Evolutionary conservation across 2,329 filamentous ascomycete genomes (phyloP).

Genomic region (Exophiala aquamarina): DNA sequence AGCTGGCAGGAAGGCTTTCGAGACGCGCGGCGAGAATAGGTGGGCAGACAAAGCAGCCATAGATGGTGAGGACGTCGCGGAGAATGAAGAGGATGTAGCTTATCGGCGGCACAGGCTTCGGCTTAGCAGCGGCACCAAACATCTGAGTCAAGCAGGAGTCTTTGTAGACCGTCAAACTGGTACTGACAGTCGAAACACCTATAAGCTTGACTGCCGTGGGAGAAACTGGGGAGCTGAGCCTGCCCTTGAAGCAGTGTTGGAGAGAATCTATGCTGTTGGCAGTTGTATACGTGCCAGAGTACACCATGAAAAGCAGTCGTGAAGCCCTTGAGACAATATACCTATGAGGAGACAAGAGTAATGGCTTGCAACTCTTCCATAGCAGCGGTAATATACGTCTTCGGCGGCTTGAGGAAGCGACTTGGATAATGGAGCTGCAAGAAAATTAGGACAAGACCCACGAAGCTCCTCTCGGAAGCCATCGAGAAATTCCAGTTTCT

Average conservation of each 20-base stretch:
- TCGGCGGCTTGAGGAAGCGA: not conserved
- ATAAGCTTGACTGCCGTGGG: not conserved
- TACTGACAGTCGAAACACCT: not conserved
- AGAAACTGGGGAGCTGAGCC: not conserved
- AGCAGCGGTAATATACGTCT: too few relatives aligned
- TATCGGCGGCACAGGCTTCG: conserved; percentile 58
- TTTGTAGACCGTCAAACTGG: conserved; percentile 68
- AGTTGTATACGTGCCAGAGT: not conserved
- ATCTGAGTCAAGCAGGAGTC: conserved; percentile 81
- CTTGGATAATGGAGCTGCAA: not conserved
- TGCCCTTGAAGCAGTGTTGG: too few relatives aligned
- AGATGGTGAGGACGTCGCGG: conserved; percentile 85
- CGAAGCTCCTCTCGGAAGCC: too few relatives aligned
- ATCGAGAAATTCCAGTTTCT: not conserved
- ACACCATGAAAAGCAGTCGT: not conserved
- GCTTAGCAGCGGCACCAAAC: conserved; percentile 61
- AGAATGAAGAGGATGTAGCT: conserved; percentile 77
- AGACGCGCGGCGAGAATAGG: conserved; percentile 70
- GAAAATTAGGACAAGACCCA: not conserved
- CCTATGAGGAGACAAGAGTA: not conserved
- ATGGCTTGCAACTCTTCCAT: too few relatives aligned
- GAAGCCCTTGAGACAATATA: not conserved
- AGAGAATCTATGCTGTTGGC: not conserved
- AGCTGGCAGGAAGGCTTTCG: conserved; percentile 43
- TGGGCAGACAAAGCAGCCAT: conserved; percentile 86